These are phyloP conservation scores for Luffa acutangula DNA, from an alignment of 306 rosid species.

Conservation along the genomic window DNA sequence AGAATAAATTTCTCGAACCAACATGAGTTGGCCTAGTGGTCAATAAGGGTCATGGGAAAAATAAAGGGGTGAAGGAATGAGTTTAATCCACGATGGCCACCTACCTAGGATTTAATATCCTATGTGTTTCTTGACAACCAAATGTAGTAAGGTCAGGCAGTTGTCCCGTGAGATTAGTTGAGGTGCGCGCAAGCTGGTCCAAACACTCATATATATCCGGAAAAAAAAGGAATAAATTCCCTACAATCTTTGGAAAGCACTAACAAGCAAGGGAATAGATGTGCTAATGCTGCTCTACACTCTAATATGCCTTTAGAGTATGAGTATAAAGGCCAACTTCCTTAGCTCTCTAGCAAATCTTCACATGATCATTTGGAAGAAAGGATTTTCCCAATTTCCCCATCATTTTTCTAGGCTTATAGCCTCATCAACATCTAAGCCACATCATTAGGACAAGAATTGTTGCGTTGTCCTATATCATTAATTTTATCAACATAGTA, in stretches of 20 bases:
- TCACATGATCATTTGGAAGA: background rate
- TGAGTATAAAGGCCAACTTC: background rate
- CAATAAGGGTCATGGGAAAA: too few relatives aligned
- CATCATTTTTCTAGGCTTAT: background rate
- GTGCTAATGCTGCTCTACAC: background rate
- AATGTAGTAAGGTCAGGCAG: too few relatives aligned
- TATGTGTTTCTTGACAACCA: too few relatives aligned
- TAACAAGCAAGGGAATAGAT: background rate
- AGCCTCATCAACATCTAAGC: background rate
- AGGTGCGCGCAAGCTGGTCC: too few relatives aligned
- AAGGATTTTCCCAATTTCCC: background rate
- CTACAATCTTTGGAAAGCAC: background rate
- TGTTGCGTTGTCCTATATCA: background rate
- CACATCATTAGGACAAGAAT: background rate
- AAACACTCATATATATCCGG: too few relatives aligned
- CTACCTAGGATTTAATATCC: too few relatives aligned
- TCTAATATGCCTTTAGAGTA: background rate
- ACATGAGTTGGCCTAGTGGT: too few relatives aligned
- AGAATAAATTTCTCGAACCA: background rate
- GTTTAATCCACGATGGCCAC: too few relatives aligned
- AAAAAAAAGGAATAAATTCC: background rate
- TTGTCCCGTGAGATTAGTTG: too few relatives aligned
- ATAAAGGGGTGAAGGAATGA: too few relatives aligned
- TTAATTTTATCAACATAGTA: background rate
- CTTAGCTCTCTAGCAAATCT: background rate